Percentiles rank a stretch among this genome's conserved stretches.
phyloP scores from a whole-genome alignment of 768 basidiomycete genomes.

The Postia placenta region DNA sequence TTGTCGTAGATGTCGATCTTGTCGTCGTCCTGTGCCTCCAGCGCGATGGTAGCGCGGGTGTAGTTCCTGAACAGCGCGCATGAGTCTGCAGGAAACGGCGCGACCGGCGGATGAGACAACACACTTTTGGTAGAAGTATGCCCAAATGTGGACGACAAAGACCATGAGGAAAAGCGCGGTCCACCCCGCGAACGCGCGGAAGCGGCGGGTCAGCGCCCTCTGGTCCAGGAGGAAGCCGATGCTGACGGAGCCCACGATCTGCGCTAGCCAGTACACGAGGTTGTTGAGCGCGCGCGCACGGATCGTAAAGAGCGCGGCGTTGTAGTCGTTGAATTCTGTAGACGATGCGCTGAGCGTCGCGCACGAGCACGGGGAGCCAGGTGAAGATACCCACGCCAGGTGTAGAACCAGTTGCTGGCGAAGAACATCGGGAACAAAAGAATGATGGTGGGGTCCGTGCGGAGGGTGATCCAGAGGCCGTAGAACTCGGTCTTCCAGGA shows the following conservation, averaged over 20 bases:
- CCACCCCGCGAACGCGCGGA: slow-evolving; percentile 72
- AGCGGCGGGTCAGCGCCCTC: slow-evolving; percentile 47
- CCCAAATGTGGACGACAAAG: slow-evolving; percentile 70
- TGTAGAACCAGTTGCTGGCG: slow-evolving; percentile 81
- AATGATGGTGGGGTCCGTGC: slow-evolving; percentile 65
- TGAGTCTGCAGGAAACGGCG: neutral
- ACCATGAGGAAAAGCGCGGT: slow-evolving; percentile 52
- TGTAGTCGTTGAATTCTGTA: slow-evolving; percentile 74
- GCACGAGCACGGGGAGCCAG: slow-evolving; percentile 1
- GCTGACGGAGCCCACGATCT: slow-evolving; percentile 67
- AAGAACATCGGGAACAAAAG: slow-evolving; percentile 85
- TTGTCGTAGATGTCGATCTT: slow-evolving; percentile 58
- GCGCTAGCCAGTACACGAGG: slow-evolving; percentile 73
- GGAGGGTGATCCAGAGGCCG: slow-evolving; percentile 62
- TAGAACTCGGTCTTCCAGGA: slow-evolving; percentile 75
- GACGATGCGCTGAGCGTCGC: slow-evolving; percentile 3
- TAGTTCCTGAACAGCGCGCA: slow-evolving; percentile 55
- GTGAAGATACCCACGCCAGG: slow-evolving; percentile 55
- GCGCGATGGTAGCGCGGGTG: slow-evolving; percentile 44
- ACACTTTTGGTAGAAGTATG: slow-evolving; percentile 38
- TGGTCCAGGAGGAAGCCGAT: slow-evolving; percentile 70
- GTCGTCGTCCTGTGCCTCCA: slow-evolving; percentile 18
- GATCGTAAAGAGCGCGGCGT: slow-evolving; percentile 75
- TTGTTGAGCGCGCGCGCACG: slow-evolving; percentile 73
- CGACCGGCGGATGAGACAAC: neutral